Percentiles rank a stretch among this genome's conserved stretches.
phyloP scores from a whole-genome alignment of 169 alveolate species.

The Plasmodium relictum region DNA sequence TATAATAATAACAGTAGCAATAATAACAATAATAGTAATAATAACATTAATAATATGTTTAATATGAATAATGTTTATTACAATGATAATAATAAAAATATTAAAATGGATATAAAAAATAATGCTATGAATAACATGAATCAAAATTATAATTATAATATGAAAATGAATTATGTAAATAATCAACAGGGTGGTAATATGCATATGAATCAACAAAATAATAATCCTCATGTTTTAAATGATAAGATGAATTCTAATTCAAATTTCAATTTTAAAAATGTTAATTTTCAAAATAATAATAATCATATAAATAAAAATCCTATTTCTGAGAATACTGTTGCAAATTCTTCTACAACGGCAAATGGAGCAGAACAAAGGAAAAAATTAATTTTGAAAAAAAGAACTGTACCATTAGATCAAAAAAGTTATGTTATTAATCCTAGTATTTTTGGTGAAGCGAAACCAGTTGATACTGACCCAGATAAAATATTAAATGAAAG shows the following conservation, averaged over 20 bases:
- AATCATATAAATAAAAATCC: conserved; percentile 8
- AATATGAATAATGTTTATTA: neutral
- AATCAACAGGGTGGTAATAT: conserved; percentile 15
- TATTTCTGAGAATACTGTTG: conserved; percentile 15
- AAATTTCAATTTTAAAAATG: conserved; percentile 43
- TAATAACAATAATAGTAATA: neutral
- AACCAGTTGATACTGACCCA: conserved; percentile 73
- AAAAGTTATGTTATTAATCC: conserved; percentile 60
- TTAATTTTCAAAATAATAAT: conserved; percentile 32
- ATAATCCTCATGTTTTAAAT: conserved; percentile 14
- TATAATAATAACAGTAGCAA: conserved; percentile 14
- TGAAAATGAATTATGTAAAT: conserved; percentile 31
- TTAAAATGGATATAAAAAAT: conserved; percentile 34
- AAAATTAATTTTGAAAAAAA: conserved; percentile 60
- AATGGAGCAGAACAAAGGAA: conserved; percentile 51
- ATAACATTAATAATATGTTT: neutral
- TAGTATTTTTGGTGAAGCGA: conserved; percentile 75
- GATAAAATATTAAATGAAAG: conserved; percentile 55
- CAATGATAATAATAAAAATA: conserved; percentile 32
- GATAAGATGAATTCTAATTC: conserved; percentile 36
- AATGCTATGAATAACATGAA: conserved; percentile 17
- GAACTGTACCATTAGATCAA: conserved; percentile 66
- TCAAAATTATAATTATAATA: conserved; percentile 28
- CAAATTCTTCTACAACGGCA: neutral
- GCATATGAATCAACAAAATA: conserved; percentile 41